Evolutionary conservation across 2,329 filamentous ascomycete species (phyloP).

Genomic region (Trichophyton equinum): DNA sequence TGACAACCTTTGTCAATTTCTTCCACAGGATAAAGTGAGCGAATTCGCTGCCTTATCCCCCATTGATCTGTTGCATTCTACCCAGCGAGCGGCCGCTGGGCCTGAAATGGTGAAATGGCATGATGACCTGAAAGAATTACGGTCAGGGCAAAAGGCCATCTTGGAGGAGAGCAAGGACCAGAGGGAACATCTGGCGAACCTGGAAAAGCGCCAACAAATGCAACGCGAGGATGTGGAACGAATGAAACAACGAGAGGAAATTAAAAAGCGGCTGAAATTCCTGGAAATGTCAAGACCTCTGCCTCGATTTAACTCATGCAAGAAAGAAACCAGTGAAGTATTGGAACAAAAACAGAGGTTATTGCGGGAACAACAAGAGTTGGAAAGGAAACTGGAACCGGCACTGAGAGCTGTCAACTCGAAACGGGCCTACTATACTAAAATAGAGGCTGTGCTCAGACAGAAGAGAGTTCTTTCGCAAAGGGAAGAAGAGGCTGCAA

Average conservation of each 20-base stretch:
- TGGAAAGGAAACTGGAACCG: constrained; percentile 54
- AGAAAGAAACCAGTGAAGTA: constrained; percentile 36
- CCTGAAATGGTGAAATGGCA: constrained; percentile 71
- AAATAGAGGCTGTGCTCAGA: constrained; percentile 44
- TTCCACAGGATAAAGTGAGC: constrained; percentile 89
- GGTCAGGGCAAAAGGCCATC: constrained; percentile 55
- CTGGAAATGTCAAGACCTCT: constrained; percentile 55
- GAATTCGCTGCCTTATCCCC: constrained; percentile 81
- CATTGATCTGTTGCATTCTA: constrained; percentile 70
- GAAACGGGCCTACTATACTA: constrained; percentile 52
- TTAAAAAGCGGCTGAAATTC: constrained; percentile 51
- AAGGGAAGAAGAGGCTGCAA: constrained; percentile 39
- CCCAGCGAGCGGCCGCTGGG: constrained; percentile 75
- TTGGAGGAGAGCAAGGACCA: constrained; percentile 47
- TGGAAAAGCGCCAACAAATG: constrained; percentile 60
- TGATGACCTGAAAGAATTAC: constrained; percentile 56
- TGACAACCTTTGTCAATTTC: constrained; percentile 93
- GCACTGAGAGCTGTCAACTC: constrained; percentile 53
- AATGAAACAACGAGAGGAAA: constrained; percentile 59
- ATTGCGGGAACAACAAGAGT: constrained; percentile 42
- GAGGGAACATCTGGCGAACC: constrained; percentile 49
- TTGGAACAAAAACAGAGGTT: constrained; percentile 47
- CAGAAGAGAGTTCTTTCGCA: constrained; percentile 44
- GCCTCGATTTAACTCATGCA: constrained; percentile 49
- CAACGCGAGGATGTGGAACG: constrained; percentile 74